Base-by-base conservation (phyloP, 2,329 filamentous ascomycete species). In the Xylariaceae sp. region DNA sequence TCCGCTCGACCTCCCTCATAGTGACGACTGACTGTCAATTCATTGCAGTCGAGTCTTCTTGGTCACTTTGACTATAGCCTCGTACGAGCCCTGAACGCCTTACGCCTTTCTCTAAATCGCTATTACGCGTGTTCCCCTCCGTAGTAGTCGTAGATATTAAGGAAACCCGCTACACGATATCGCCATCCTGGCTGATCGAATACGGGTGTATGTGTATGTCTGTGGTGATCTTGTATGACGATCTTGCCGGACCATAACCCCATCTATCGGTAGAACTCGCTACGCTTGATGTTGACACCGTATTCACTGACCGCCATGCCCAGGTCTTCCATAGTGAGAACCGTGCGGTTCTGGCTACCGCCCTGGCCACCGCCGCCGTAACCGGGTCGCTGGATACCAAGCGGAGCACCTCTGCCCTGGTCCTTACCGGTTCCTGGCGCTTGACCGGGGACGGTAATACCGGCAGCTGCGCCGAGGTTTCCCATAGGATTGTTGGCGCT, bases 251-350 rank as follows among this genome's bases (percentile, higher is more conserved):
- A 42, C 44, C 15, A 30, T 37, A 45, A 30, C 23, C 23, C 23
- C 45, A 34, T 58, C 56, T 60, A 68, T 57, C 68, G 60, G 74
- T 99, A 99, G 73, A 97, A 99, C 77, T 99, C 94, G 71, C 93
- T 92, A 65, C 94, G 83, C 84, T 96, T 97, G 56, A 97, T 89
- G 72, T 96, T 99, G 55, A 99, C 92, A 1, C 94, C 94, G 73
- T 97, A 99, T 79, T 99, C 94, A 37, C 90, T 90, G 35, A 97
- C 93, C 1, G 94, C 94, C 92, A 97, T 97, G 13, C 94, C 94
- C 68, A 99, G 75, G 74, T 99, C 94, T 76, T 99, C 94, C 94
- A 99, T 97, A 0, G 94, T 97, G 63, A 99, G 80, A 57, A 99
- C 93, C 15, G 94, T 97, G 64, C 92, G 83, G 64, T 95, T 96